A percentile compares a stretch with the other conserved stretches of the same genome.
Evolutionary conservation across 2,329 filamentous ascomycete species (phyloP).

Genomic region (Aspergillus piperis): DNA sequence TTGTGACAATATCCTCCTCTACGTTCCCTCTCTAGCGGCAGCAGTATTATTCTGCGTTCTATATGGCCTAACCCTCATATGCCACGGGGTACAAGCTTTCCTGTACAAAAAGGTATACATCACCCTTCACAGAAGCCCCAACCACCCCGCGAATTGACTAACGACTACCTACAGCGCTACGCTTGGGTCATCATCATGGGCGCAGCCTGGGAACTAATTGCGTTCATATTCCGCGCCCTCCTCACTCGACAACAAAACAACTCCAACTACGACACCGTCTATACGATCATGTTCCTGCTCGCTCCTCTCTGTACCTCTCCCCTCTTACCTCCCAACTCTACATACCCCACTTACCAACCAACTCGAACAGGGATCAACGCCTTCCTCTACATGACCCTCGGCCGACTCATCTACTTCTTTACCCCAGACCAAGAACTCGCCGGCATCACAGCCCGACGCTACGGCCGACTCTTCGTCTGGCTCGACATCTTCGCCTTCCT

Average conservation of each 20-base stretch:
- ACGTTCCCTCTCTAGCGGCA: slow-evolving; percentile 34
- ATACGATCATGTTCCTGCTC: slow-evolving; percentile 49
- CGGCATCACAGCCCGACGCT: slow-evolving; percentile 38
- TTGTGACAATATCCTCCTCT: slow-evolving; percentile 37
- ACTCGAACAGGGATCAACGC: slow-evolving; percentile 45
- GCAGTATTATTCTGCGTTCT: slow-evolving; percentile 37
- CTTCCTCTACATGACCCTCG: slow-evolving; percentile 47
- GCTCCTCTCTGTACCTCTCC: slow-evolving; percentile 37
- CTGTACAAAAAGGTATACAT: slow-evolving; percentile 31
- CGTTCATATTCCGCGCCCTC: slow-evolving; percentile 44
- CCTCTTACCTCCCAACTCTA: too few species aligned
- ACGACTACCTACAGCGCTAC: slow-evolving; percentile 32
- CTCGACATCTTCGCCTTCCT: slow-evolving; percentile 50
- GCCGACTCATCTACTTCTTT: slow-evolving; percentile 45
- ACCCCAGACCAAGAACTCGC: slow-evolving; percentile 36
- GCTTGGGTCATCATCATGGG: slow-evolving; percentile 50
- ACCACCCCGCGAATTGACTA: background rate
- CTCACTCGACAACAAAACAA: slow-evolving; percentile 45
- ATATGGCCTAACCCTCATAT: slow-evolving; percentile 32
- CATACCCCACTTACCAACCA: too few species aligned
- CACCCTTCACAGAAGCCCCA: too few species aligned
- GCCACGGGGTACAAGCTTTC: slow-evolving; percentile 37
- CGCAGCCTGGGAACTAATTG: slow-evolving; percentile 41
- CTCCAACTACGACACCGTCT: slow-evolving; percentile 30
- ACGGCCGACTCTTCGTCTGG: slow-evolving; percentile 47